Percentiles rank a stretch among this genome's conserved stretches.
These are phyloP conservation scores for Symbiotaphrina buchneri DNA, from an alignment of 495 filamentous ascomycete genomes.

Conservation along the genomic window DNA sequence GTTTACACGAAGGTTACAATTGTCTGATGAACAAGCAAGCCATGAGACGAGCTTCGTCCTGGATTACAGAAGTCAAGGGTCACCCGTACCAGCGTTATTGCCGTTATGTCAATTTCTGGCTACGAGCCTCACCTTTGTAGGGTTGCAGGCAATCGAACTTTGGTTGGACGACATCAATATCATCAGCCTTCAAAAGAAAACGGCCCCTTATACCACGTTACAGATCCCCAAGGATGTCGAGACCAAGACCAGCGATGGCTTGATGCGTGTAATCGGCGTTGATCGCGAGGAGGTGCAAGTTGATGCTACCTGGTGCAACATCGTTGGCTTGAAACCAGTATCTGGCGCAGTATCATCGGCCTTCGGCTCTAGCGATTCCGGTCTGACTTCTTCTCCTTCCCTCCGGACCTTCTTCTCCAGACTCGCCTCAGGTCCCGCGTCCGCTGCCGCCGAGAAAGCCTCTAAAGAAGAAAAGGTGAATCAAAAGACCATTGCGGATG, in stretches of 20 bases:
- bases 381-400: slow-evolving; percentile 22
- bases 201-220: slow-evolving; percentile 47
- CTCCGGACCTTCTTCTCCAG: slow-evolving; percentile 64
- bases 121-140: slow-evolving; percentile 91
- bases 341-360: slow-evolving; percentile 16
- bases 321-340: slow-evolving; percentile 55
- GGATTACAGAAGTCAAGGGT: slow-evolving; percentile 71
- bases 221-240: slow-evolving; percentile 62
- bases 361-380: slow-evolving; percentile 13
- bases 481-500: slow-evolving; percentile 35
- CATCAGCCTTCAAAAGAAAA: slow-evolving; percentile 57
- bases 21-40: slow-evolving; percentile 27
- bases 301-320: slow-evolving; percentile 77
- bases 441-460: slow-evolving; percentile 18
- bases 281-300: slow-evolving; percentile 70
- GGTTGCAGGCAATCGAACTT: slow-evolving; percentile 66
- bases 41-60: slow-evolving; percentile 84
- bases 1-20: slow-evolving; percentile 59
- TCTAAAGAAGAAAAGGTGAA: slow-evolving; percentile 23
- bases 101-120: slow-evolving; percentile 78
- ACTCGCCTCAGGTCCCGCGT: slow-evolving; percentile 28
- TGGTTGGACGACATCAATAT: slow-evolving; percentile 76
- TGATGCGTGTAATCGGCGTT: slow-evolving; percentile 62
- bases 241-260: slow-evolving; percentile 51
- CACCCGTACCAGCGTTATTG: slow-evolving; percentile 63